Evolutionary conservation across 805 yeast genomes (phyloP).

Genomic region (Metschnikowia similis): DNA sequence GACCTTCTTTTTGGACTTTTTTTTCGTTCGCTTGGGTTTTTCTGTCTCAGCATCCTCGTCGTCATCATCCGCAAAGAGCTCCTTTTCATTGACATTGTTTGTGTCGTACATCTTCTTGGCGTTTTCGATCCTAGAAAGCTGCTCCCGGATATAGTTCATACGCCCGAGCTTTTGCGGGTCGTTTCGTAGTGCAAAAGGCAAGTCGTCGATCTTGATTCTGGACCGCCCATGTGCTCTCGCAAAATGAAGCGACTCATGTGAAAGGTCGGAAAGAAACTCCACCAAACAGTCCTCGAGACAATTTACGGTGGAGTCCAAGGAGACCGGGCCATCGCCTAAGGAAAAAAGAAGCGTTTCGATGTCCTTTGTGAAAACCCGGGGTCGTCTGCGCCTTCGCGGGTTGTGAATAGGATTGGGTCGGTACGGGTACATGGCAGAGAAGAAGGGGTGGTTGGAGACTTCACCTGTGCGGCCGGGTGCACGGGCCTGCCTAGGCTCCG

Average conservation of each 20-base stretch:
- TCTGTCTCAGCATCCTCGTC: slow-evolving; percentile 18
- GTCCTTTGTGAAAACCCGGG: slow-evolving; percentile 37
- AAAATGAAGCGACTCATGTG: slow-evolving; percentile 28
- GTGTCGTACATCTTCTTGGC: slow-evolving; percentile 42
- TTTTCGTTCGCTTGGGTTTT: slow-evolving; percentile 8
- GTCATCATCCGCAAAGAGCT: slow-evolving; percentile 14
- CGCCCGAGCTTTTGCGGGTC: slow-evolving; percentile 42
- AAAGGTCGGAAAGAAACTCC: slow-evolving; percentile 34
- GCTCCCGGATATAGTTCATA: slow-evolving; percentile 37
- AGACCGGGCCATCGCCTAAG: slow-evolving; percentile 40
- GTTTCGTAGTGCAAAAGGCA: slow-evolving; percentile 37
- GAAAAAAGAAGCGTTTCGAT: slow-evolving; percentile 39
- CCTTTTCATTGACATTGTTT: slow-evolving; percentile 19
- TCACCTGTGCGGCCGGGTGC: not conserved
- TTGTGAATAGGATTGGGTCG: slow-evolving; percentile 6
- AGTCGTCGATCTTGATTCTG: slow-evolving; percentile 39
- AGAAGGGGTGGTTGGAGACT: not conserved
- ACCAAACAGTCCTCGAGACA: slow-evolving; percentile 37
- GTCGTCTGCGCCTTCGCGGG: slow-evolving; percentile 24
- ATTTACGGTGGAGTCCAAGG: slow-evolving; percentile 34
- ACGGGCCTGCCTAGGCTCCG: not conserved
- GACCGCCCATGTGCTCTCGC: slow-evolving; percentile 37
- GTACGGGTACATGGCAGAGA: slow-evolving; percentile 9
- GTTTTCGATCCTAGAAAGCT: slow-evolving; percentile 31
- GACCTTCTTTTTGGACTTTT: slow-evolving; percentile 8